Evolutionary conservation across 306 rosid species (phyloP).

Genomic region (Cicer yamashitae): DNA sequence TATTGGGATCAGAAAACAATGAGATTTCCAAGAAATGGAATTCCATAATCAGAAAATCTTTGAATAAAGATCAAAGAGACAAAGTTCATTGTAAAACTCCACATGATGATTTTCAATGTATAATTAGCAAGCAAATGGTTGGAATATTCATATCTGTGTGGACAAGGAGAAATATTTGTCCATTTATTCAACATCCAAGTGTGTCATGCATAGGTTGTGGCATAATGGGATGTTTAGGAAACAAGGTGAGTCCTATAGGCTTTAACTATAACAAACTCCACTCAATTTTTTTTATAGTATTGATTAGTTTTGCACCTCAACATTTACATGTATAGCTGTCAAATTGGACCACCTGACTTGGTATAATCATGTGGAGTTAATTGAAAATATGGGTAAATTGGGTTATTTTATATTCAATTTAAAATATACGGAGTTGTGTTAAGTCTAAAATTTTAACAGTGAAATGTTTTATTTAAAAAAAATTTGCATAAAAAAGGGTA

Average conservation of each 20-base stretch:
- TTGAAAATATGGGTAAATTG: no score
- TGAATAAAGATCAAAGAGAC: conserved; percentile 50
- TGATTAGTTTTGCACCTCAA: neutral
- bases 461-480: no score
- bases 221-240: conserved; percentile 85
- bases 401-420: no score
- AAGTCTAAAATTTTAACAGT: no score
- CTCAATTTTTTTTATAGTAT: conserved; percentile 3
- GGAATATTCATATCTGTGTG: conserved; percentile 86
- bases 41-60: conserved; percentile 63
- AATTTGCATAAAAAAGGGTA: no score
- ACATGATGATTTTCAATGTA: conserved; percentile 64
- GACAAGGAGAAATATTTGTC: conserved; percentile 68
- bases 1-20: conserved; percentile 71
- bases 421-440: no score
- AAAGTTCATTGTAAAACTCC: conserved; percentile 17
- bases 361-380: no score
- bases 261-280: conserved; percentile 36
- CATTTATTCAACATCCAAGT: conserved; percentile 66
- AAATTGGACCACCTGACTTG: no score
- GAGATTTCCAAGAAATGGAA: conserved; percentile 71
- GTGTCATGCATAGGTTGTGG: conserved; percentile 93
- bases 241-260: conserved; percentile 61
- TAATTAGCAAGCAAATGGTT: conserved; percentile 92
- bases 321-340: no score